Conservation (phyloP, 2,329 filamentous ascomycete genomes). For the Xylariaceae sp. region DNA sequence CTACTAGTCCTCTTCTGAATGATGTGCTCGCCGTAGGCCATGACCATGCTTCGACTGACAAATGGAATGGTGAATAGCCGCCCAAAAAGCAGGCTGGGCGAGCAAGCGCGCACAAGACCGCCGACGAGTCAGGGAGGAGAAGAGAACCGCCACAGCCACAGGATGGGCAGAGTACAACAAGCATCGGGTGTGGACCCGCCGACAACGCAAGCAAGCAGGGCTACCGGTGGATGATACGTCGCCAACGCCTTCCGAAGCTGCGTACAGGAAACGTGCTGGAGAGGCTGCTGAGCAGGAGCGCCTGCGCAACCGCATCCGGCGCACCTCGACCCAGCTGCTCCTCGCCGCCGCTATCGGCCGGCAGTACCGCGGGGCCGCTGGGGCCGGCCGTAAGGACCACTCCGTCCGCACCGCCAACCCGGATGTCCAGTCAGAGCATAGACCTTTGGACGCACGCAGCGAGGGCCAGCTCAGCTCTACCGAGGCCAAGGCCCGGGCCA, state of each 20-base stretch:
- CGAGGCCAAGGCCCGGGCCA: conserved; percentile 25
- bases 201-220: conserved; percentile 8
- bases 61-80: conserved; percentile 4
- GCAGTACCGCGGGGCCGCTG: conserved; percentile 27
- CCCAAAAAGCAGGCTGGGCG: conserved; percentile 19
- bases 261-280: not conserved
- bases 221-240: conserved; percentile 13
- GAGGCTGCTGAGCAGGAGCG: not conserved
- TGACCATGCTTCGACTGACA: conserved; percentile 4
- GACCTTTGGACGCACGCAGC: conserved; percentile 22
- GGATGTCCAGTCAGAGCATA: conserved; percentile 3
- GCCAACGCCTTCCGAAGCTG: conserved; percentile 16
- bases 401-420: conserved; percentile 15
- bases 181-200: not conserved
- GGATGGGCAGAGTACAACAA: not conserved
- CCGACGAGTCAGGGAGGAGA: not conserved
- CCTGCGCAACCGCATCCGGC: conserved; percentile 26
- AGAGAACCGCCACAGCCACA: not conserved
- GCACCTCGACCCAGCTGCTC: conserved; percentile 30
- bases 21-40: not conserved
- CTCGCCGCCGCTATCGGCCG: conserved; percentile 30
- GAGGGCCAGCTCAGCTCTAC: conserved; percentile 20
- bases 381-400: conserved; percentile 18
- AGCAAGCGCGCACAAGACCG: conserved; percentile 18
- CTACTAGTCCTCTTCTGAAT: not conserved